These are phyloP conservation scores for Azolla pinnata DNA, from an alignment of 75 land plant species.

Conservation along the genomic window DNA sequence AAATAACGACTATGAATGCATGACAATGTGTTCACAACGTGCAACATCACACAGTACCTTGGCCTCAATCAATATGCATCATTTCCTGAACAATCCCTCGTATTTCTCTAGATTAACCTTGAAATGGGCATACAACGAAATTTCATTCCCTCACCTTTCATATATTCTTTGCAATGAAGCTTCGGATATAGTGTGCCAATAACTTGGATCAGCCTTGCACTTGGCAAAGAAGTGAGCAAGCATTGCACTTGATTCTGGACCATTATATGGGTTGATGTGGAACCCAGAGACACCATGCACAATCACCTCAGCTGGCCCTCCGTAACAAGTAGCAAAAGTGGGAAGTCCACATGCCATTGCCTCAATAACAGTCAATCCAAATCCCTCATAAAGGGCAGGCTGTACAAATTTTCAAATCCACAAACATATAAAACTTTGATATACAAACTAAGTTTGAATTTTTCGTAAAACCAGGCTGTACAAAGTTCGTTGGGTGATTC, in stretches of 20 bases:
- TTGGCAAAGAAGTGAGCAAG: constrained; percentile 80
- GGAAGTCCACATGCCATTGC: constrained; percentile 98
- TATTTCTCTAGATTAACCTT: no score
- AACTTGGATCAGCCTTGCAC: constrained; percentile 39
- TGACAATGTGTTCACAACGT: no score
- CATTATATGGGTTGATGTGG: constrained; percentile 77
- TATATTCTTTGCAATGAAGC: constrained; percentile 70
- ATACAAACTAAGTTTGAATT: background rate
- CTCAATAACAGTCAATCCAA: constrained; percentile 95
- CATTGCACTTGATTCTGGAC: constrained; percentile 51
- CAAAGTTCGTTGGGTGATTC: no score
- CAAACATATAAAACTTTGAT: background rate
- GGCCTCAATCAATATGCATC: no score
- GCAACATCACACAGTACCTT: no score
- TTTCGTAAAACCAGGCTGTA: no score
- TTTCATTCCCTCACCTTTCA: constrained; percentile 44
- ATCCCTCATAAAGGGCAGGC: constrained; percentile 96
- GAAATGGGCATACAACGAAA: background rate
- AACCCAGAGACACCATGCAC: constrained; percentile 86
- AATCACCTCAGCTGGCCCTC: constrained; percentile 95
- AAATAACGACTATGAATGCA: background rate
- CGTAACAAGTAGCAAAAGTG: constrained; percentile 86
- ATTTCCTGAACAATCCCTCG: no score
- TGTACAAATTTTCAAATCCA: constrained; percentile 12
- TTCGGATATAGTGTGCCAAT: constrained; percentile 63